Conservation (phyloP, 176 grass and related monocot genomes). For the Hordeum marinum region DNA sequence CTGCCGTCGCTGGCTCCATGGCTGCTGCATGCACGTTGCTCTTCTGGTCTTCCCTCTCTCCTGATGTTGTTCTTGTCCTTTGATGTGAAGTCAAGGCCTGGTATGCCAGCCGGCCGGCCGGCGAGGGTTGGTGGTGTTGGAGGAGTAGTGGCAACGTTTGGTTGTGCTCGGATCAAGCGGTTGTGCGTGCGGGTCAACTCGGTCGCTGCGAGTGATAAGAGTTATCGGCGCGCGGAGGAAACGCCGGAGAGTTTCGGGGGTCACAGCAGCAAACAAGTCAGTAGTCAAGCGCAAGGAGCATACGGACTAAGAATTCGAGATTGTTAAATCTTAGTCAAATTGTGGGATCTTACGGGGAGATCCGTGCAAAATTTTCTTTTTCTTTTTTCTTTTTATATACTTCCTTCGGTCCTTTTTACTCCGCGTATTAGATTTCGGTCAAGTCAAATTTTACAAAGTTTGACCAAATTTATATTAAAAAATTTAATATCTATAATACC, state of each 20-base stretch:
- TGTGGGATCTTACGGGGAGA: too few relatives aligned
- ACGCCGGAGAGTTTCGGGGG: background rate
- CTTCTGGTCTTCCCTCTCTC: background rate
- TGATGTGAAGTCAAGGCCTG: background rate
- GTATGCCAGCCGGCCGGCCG: background rate
- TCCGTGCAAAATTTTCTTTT: too few relatives aligned
- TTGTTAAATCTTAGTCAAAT: too few relatives aligned
- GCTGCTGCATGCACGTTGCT: background rate
- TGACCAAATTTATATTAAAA: too few relatives aligned
- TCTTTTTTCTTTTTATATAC: too few relatives aligned
- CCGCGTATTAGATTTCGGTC: too few relatives aligned
- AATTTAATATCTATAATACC: too few relatives aligned
- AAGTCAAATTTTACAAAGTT: too few relatives aligned
- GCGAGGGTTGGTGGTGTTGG: background rate
- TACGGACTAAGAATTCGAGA: background rate
- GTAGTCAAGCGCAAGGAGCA: background rate
- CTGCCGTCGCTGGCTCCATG: background rate
- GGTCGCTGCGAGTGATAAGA: background rate
- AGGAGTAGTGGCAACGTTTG: background rate
- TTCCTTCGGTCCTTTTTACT: too few relatives aligned
- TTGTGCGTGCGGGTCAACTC: background rate
- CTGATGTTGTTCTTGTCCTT: background rate
- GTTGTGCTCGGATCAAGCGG: background rate
- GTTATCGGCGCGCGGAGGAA: background rate
- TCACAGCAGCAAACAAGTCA: background rate